These are phyloP conservation scores for Phoma sp. DNA, from an alignment of 2,329 filamentous ascomycete species.

Conservation along the genomic window DNA sequence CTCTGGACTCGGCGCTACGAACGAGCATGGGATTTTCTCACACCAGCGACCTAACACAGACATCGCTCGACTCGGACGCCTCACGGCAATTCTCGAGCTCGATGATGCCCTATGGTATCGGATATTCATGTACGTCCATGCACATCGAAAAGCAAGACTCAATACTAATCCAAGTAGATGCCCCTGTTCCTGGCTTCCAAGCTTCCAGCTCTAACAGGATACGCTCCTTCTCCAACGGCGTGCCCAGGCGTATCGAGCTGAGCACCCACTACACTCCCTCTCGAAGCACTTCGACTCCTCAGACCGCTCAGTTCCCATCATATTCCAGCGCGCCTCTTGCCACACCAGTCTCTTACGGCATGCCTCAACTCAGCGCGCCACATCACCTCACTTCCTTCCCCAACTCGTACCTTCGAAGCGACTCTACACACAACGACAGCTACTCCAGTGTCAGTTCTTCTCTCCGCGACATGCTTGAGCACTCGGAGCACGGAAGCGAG, in stretches of 20 bases:
- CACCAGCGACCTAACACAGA: conserved; percentile 31
- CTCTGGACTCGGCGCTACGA: conserved; percentile 52
- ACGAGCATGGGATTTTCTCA: conserved; percentile 54
- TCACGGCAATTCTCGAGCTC: conserved; percentile 39
- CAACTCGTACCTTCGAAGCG: conserved; percentile 47
- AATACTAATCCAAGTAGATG: conserved; percentile 36
- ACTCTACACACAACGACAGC: conserved; percentile 42
- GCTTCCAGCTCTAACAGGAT: conserved; percentile 45
- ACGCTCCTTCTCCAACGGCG: conserved; percentile 48
- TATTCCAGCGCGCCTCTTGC: conserved; percentile 49
- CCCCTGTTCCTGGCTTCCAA: conserved; percentile 50
- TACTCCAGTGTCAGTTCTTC: conserved; percentile 45
- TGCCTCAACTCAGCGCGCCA: conserved; percentile 49
- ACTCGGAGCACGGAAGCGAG: conserved; percentile 38
- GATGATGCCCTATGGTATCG: conserved; percentile 49
- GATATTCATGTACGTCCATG: conserved; percentile 43
- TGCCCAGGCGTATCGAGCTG: conserved; percentile 49
- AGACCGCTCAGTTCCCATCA: conserved; percentile 49
- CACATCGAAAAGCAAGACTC: background rate
- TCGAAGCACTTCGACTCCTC: conserved; percentile 44
- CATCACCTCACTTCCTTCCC: conserved; percentile 48
- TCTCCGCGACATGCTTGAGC: conserved; percentile 45
- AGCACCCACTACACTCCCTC: conserved; percentile 48
- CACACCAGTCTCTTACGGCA: conserved; percentile 43
- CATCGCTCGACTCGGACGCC: conserved; percentile 32